Base-by-base conservation (phyloP, 2,329 filamentous ascomycete species). In the Aspergillus alliaceus region DNA sequence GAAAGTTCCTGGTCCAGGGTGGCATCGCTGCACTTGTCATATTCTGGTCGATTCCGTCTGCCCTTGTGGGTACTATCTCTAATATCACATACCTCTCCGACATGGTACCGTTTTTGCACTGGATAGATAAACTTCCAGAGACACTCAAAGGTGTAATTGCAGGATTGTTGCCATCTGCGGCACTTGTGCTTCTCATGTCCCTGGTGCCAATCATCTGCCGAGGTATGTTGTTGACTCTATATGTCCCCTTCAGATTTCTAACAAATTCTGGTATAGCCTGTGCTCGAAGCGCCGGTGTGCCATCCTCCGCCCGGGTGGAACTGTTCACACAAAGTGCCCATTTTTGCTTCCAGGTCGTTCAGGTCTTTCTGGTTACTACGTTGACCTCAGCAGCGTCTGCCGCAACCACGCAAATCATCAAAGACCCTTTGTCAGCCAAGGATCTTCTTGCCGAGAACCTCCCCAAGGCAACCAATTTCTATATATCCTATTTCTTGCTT, bases 401-500 rank as follows among this genome's bases (percentile, higher is more conserved):
- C 1, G 86, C 91, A 0, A 82, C 86, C 1, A 77, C 84, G 22
- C 74, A 88, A 42, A 88, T 96, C 50, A 78, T 86, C 24, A 62
- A 87, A 1, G 72, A 91, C 40, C 91, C 92, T 0, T 74, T 81
- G 8, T 80, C 80, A 0, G 83, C 85, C 5, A 87, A 91, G 1
- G 78, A 77, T 11, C 78, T 95, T 6, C 80, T 96, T 9, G 88
- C 92, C 0, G 70, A 82, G 39, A 89, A 91, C 61, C 79, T 99
- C 2, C 95, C 95, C 18, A 90, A 88, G 63, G 88, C 92, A 0
- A 93, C 91, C 58, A 98, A 96, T 74, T 96, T 97, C 69, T 99
- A 97, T 74, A 89, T 98, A 14, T 92, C 89, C 0, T 99, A 97
- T 77, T 96, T 98, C 66, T 84, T 98, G 24, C 87, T 99, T 1